phyloP scores from a whole-genome alignment of 192 early-diverging fungal species.

The Mortierella antarctica region DNA sequence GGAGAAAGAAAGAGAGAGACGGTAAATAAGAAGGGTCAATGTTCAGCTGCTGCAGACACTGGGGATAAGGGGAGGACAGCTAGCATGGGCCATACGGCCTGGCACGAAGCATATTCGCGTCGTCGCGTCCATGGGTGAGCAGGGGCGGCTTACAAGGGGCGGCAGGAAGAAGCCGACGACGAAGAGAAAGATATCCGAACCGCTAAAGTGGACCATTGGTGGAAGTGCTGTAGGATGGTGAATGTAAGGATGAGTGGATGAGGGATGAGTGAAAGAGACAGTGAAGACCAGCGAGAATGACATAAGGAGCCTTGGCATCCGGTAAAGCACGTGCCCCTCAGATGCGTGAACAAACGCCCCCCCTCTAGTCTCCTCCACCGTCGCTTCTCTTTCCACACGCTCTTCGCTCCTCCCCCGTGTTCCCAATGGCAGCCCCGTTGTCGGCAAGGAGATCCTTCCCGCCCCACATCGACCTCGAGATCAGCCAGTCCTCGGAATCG shows the following conservation, averaged over 20 bases:
- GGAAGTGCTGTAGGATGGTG: not conserved
- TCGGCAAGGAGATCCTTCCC: not conserved
- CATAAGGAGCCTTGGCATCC: not conserved
- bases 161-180: slow-evolving; percentile 34
- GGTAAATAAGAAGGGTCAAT: not conserved
- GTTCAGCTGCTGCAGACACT: not conserved
- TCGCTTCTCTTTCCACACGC: not conserved
- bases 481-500: not conserved
- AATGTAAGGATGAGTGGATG: not conserved
- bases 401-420: slow-evolving; percentile 2
- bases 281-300: too few relatives aligned
- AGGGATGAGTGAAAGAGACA: not conserved
- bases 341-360: not conserved
- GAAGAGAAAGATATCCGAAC: slow-evolving; percentile 35
- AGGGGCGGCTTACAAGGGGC: slow-evolving; percentile 16
- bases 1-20: not conserved
- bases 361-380: not conserved
- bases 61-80: too few relatives aligned
- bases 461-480: slow-evolving; percentile 23
- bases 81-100: too few relatives aligned
- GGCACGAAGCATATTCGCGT: too few relatives aligned
- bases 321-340: not conserved
- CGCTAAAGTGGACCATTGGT: slow-evolving; percentile 27
- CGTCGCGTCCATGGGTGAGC: not conserved
- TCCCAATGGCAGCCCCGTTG: not conserved